These are phyloP conservation scores for Calamus simplicifolius DNA, from an alignment of 176 grass and related monocot genomes.

Conservation along the genomic window DNA sequence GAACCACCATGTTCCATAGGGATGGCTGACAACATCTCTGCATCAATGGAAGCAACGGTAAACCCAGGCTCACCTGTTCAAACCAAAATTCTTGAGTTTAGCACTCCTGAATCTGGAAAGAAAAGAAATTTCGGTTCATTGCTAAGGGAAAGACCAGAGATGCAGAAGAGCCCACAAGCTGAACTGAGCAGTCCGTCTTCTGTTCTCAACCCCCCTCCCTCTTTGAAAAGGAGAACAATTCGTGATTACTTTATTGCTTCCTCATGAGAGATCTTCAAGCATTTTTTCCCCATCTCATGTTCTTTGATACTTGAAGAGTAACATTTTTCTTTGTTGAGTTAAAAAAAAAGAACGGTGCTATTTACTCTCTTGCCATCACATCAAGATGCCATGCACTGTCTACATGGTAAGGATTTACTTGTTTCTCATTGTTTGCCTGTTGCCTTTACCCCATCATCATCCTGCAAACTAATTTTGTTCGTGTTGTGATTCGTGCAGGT, in stretches of 20 bases:
- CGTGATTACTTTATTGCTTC: slow-evolving; percentile 66
- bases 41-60: slow-evolving; percentile 2
- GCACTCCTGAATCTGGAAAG: slow-evolving; percentile 59
- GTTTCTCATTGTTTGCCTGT: too few relatives aligned
- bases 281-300: too few relatives aligned
- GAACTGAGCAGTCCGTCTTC: slow-evolving; percentile 57
- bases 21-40: neutral
- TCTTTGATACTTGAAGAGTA: too few relatives aligned
- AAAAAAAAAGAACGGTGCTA: too few relatives aligned
- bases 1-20: slow-evolving; percentile 30
- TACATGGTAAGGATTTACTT: too few relatives aligned
- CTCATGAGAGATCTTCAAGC: slow-evolving; percentile 30
- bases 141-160: slow-evolving; percentile 28
- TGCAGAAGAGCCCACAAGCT: slow-evolving; percentile 33
- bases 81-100: slow-evolving; percentile 50
- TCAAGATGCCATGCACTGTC: too few relatives aligned
- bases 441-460: too few relatives aligned
- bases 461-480: too few relatives aligned
- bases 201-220: slow-evolving; percentile 76
- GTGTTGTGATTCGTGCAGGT: too few relatives aligned
- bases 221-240: slow-evolving; percentile 86
- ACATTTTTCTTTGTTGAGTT: too few relatives aligned
- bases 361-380: too few relatives aligned
- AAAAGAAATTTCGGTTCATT: slow-evolving; percentile 64
- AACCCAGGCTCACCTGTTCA: slow-evolving; percentile 33